Evolutionary conservation across 2,329 filamentous ascomycete genomes (phyloP).

Genomic region (Tolypocladium guangdongense): DNA sequence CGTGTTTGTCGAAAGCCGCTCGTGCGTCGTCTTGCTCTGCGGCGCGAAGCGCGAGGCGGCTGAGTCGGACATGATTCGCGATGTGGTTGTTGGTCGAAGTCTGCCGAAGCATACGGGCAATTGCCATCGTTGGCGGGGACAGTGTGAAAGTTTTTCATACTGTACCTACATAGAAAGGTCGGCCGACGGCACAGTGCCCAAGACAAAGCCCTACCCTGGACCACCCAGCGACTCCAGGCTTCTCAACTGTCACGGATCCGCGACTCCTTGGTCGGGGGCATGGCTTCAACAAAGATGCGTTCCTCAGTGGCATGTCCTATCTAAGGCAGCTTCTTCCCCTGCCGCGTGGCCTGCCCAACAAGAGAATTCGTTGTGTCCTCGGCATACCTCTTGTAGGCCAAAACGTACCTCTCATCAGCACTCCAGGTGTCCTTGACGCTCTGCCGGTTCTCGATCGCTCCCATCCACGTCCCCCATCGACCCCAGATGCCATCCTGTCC

Average conservation of each 20-base stretch:
- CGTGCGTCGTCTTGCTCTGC: slow-evolving; percentile 66
- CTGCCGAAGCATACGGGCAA: not conserved
- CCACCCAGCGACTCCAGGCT: no score
- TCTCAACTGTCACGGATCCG: no score
- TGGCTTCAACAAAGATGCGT: no score
- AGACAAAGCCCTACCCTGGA: no score
- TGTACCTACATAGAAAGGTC: no score
- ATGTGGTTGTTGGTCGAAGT: no score
- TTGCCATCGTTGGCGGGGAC: not conserved
- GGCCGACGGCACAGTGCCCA: no score
- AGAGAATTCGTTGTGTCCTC: slow-evolving; percentile 53
- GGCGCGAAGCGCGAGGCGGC: slow-evolving; percentile 55
- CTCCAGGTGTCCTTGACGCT: slow-evolving; percentile 61
- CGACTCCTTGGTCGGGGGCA: no score
- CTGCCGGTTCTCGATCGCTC: slow-evolving; percentile 44
- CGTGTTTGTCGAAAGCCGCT: slow-evolving; percentile 73
- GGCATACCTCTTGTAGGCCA: slow-evolving; percentile 57
- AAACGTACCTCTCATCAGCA: slow-evolving; percentile 53
- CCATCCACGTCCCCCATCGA: slow-evolving; percentile 54
- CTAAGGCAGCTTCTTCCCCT: slow-evolving; percentile 48
- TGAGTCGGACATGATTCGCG: slow-evolving; percentile 27
- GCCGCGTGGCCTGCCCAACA: slow-evolving; percentile 50
- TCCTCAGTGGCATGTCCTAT: no score
- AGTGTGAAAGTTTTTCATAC: no score
- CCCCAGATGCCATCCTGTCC: slow-evolving; percentile 48